A percentile compares a stretch with the other conserved stretches of the same genome.
Evolutionary conservation across 345 rosid genomes (phyloP).

Genomic region (Eucalyptus polybractea): DNA sequence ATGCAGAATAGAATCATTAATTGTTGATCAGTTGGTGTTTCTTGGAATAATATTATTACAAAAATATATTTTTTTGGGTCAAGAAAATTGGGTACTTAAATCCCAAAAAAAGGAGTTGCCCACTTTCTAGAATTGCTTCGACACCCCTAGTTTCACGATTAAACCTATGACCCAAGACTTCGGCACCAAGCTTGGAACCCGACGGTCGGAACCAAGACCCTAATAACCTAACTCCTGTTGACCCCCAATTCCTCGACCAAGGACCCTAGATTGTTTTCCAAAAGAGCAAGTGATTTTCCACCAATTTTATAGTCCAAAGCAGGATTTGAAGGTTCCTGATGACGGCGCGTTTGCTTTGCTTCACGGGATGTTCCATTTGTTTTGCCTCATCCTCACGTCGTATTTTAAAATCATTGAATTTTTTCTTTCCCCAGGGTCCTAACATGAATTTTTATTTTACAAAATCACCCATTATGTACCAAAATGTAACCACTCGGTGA

Average conservation of each 20-base stretch:
- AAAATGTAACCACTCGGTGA: too few relatives aligned
- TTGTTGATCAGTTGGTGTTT: not conserved
- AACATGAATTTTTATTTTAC: too few relatives aligned
- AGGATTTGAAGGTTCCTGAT: not conserved
- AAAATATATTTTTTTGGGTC: not conserved
- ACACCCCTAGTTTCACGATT: not conserved
- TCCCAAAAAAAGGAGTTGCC: not conserved
- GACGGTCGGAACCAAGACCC: not conserved
- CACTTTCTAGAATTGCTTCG: not conserved
- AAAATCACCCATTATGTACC: too few relatives aligned
- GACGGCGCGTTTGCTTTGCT: not conserved
- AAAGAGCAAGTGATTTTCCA: not conserved
- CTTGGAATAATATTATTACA: not conserved
- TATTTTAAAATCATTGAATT: too few relatives aligned
- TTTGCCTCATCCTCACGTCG: not conserved
- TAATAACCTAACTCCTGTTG: not conserved
- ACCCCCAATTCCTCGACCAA: not conserved
- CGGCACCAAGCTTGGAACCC: not conserved
- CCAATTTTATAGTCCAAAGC: not conserved
- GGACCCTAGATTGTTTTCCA: not conserved
- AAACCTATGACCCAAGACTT: too few relatives aligned
- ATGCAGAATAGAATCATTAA: not conserved
- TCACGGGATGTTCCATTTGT: not conserved
- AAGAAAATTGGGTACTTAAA: not conserved
- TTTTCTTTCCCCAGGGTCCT: accelerated